A percentile compares a stretch with the other conserved stretches of the same genome.
phyloP scores from a whole-genome alignment of 495 filamentous ascomycete species.

The Hypoxylon perforatum region DNA sequence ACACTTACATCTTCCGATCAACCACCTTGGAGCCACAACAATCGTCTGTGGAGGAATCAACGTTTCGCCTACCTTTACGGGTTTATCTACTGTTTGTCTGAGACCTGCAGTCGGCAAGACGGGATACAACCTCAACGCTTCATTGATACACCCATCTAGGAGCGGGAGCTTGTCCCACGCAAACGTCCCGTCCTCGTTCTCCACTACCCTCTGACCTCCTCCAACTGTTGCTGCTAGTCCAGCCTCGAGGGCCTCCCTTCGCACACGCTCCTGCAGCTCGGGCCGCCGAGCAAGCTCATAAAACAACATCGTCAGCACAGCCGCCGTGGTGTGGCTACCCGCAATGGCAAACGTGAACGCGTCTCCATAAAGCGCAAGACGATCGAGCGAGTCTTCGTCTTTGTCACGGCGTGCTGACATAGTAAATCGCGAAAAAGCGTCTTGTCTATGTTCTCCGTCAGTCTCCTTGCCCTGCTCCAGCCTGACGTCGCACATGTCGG shows the following conservation, averaged over 20 bases:
- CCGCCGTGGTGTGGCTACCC: slow-evolving; percentile 63
- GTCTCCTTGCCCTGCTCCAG: background rate
- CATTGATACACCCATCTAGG: slow-evolving; percentile 28
- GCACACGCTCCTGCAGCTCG: slow-evolving; percentile 47
- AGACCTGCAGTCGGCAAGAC: slow-evolving; percentile 25
- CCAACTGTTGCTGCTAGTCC: background rate
- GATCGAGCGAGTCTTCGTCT: slow-evolving; percentile 24
- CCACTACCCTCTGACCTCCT: slow-evolving; percentile 11
- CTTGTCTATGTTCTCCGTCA: background rate
- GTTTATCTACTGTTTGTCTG: slow-evolving; percentile 50
- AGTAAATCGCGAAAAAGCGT: slow-evolving; percentile 14
- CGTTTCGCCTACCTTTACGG: slow-evolving; percentile 30
- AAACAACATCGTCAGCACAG: slow-evolving; percentile 58
- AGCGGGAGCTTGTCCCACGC: background rate
- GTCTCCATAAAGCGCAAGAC: slow-evolving; percentile 47
- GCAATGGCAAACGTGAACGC: slow-evolving; percentile 57
- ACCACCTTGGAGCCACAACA: slow-evolving; percentile 30
- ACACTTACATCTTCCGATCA: slow-evolving; percentile 28
- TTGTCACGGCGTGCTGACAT: background rate
- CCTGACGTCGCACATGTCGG: background rate
- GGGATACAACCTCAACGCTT: slow-evolving; percentile 28
- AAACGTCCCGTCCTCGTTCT: slow-evolving; percentile 11
- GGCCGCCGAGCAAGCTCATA: slow-evolving; percentile 61
- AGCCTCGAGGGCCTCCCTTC: slow-evolving; percentile 50
- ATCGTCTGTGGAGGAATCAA: slow-evolving; percentile 46